Conservation (phyloP, 306 rosid genomes). For the Sicyos baderoa region DNA sequence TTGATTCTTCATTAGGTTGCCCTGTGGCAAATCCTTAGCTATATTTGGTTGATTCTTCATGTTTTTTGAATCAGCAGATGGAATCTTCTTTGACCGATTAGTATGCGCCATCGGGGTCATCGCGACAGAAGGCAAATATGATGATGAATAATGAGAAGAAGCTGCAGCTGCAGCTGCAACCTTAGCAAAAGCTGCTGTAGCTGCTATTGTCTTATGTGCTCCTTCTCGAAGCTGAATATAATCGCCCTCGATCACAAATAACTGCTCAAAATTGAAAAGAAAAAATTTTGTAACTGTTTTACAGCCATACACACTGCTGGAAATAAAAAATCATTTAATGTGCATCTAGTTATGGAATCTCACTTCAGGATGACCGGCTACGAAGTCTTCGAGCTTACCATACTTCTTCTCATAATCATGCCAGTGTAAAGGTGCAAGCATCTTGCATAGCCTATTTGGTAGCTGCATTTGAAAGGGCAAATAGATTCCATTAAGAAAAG, state of each 20-base stretch:
- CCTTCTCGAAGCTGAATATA: conserved; percentile 83
- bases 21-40: conserved; percentile 30
- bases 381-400: conserved; percentile 87
- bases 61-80: conserved; percentile 43
- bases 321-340: conserved; percentile 8
- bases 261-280: conserved; percentile 38
- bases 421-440: conserved; percentile 99
- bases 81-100: conserved; percentile 55
- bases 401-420: conserved; percentile 80
- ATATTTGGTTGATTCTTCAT: conserved; percentile 28
- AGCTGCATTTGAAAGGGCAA: conserved; percentile 39
- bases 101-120: conserved; percentile 95
- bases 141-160: conserved; percentile 68
- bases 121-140: conserved; percentile 71
- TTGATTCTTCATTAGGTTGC: conserved; percentile 46
- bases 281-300: conserved; percentile 14
- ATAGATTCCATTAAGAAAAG: conserved; percentile 1
- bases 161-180: conserved; percentile 96
- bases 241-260: conserved; percentile 82
- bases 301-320: conserved; percentile 11
- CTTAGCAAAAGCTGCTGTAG: conserved; percentile 84
- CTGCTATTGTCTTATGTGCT: conserved; percentile 88
- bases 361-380: conserved; percentile 81
- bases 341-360: conserved; percentile 29
- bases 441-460: conserved; percentile 89